Conservation (phyloP, 257 asterid genomes). For the Catharanthus roseus region DNA sequence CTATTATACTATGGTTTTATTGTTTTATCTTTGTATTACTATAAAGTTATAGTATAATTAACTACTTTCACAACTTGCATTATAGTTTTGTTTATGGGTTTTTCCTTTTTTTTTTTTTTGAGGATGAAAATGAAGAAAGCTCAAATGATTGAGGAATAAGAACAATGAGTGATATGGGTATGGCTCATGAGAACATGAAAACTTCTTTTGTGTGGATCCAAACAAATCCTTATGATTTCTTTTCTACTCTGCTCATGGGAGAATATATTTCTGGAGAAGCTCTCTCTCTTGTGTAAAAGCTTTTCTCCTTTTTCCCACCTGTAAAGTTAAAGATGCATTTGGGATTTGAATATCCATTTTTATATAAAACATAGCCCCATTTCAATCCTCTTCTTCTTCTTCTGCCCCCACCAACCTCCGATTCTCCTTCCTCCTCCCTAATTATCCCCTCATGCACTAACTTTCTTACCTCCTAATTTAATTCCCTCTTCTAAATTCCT, state of each 20-base stretch:
- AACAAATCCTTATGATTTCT: no score
- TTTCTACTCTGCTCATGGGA: conserved; percentile 1
- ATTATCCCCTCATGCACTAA: neutral
- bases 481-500: no score
- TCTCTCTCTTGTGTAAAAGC: conserved; percentile 31
- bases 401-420: conserved; percentile 12
- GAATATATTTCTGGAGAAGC: conserved; percentile 26
- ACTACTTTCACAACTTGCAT: no score
- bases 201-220: no score
- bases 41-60: no score
- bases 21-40: no score
- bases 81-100: no score
- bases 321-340: conserved; percentile 32
- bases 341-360: conserved; percentile 34
- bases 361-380: conserved; percentile 1
- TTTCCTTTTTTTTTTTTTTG: neutral
- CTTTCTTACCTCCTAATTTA: no score
- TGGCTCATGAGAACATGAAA: no score
- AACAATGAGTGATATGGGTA: no score
- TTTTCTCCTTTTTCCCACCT: conserved; percentile 32
- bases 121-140: conserved; percentile 11
- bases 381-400: conserved; percentile 21
- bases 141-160: conserved; percentile 42
- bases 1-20: no score
- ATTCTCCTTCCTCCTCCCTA: neutral